Evolutionary conservation across 176 grass and related monocot genomes (phyloP).

Genomic region (Themeda triandra): DNA sequence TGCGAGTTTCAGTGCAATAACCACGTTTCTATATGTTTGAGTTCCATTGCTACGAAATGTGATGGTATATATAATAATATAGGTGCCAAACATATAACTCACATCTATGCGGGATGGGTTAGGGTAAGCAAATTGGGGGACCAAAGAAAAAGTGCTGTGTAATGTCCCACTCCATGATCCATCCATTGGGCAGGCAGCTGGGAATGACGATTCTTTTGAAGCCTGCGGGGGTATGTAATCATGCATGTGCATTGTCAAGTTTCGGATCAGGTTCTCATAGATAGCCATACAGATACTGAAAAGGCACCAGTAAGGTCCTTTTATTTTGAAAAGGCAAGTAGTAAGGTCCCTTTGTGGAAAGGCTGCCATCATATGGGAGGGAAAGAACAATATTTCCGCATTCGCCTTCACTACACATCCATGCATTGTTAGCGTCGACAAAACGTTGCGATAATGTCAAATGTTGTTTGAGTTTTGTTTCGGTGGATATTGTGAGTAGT

Average conservation of each 20-base stretch:
- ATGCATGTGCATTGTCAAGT: constrained; percentile 6
- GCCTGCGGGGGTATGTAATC: constrained; percentile 19
- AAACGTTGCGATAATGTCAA: too few relatives aligned
- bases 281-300: neutral
- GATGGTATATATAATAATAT: too few relatives aligned
- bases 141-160: neutral
- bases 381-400: neutral
- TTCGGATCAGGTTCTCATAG: neutral
- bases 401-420: neutral
- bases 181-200: neutral
- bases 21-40: neutral
- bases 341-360: constrained; percentile 9
- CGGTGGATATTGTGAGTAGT: neutral
- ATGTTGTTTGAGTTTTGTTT: too few relatives aligned
- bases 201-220: neutral
- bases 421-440: neutral
- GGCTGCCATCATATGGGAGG: neutral
- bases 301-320: neutral
- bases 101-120: neutral
- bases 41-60: neutral
- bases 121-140: neutral
- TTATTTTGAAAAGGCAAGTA: too few relatives aligned
- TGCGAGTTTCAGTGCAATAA: neutral
- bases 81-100: neutral
- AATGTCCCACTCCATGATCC: neutral